Percentiles rank a stretch among this genome's conserved stretches.
phyloP scores from a whole-genome alignment of 768 basidiomycete species.

The Royoungia palumana region DNA sequence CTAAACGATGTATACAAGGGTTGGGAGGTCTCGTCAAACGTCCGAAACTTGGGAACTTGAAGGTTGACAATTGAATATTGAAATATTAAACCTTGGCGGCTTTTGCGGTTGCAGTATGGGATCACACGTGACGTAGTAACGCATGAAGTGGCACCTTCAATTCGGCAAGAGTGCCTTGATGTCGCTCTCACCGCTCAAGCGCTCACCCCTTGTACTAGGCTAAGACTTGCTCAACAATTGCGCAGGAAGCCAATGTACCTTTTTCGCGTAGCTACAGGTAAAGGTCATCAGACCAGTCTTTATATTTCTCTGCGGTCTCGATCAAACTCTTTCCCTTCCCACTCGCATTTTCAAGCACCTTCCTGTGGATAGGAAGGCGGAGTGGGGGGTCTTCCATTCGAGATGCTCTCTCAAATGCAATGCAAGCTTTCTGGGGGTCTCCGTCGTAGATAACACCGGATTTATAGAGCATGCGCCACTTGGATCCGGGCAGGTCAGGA shows the following conservation, averaged over 20 bases:
- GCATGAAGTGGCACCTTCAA: no score
- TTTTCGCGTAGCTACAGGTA: slow-evolving; percentile 9
- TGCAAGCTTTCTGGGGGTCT: slow-evolving; percentile 21
- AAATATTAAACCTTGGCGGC: no score
- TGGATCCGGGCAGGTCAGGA: slow-evolving; percentile 4
- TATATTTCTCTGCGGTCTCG: slow-evolving; percentile 18
- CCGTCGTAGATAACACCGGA: not conserved
- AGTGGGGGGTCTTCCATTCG: slow-evolving; percentile 21
- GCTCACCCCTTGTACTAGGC: no score
- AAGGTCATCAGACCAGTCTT: slow-evolving; percentile 21
- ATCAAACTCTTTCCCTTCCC: slow-evolving; percentile 14
- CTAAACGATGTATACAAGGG: not conserved
- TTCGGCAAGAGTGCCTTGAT: no score
- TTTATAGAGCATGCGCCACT: slow-evolving; percentile 1
- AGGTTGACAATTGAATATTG: no score
- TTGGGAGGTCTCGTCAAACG: not conserved
- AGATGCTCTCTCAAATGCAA: slow-evolving; percentile 17
- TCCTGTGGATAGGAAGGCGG: slow-evolving; percentile 18
- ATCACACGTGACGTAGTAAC: no score
- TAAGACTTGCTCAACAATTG: no score
- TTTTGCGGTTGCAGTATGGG: no score
- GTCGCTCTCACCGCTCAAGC: no score
- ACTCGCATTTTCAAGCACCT: not conserved
- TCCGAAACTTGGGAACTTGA: not conserved
- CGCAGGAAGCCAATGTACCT: no score